Base-by-base conservation (phyloP, 2,329 filamentous ascomycete genomes). In the Pleoardoris graminearum region DNA sequence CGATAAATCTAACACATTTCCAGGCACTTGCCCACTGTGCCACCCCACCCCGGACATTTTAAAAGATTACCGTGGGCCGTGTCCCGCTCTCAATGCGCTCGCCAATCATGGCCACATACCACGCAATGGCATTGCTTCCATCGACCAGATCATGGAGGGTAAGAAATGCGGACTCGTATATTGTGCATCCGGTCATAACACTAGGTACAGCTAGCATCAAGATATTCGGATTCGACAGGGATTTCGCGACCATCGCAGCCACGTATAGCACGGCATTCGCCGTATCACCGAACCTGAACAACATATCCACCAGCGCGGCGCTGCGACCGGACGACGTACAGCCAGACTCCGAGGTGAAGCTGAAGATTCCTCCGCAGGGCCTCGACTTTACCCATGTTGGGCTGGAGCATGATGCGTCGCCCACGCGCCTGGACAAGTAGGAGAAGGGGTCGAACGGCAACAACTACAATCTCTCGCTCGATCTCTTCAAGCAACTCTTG, bases 91-190 rank as follows among this genome's bases (percentile, higher is more conserved):
- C 36, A 58, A 58, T 32, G 48, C 53, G 2, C 22, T 58, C 8
- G 55, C 55, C 19, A 58, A 58, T 46, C 55, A 58, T 37, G 46
- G 45, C 14, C 55, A 45, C 38, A 55, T 58, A 25, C 50, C 47
- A 5, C 49, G 42, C 12, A 44, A 55, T 33, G 53, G 52, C 12
- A 29, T 55, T 17, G 52, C 53, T 19, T 47, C 51, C 17, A 47
- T 52, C 19, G 48, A 54, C 8, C 32, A 57, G 29, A 16, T 57
- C 14, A 42, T 52, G 25, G 10, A 27, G 10, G 25, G 25, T 27
- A 10, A 27, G 25, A 5, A 10, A 6, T 10, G 10, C 10, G 10
- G 25, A 27, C 25, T 27, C 5, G 5, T 5, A 27, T 27, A 5
- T 6, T 10, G 5, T 27, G 5, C 25, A 6, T 10, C 10, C 5